Evolutionary conservation across 1,284 basidiomycete species (phyloP), one percentile per base, ranked within the genome.

Genomic region (Ceratobasidium sp.): DNA sequence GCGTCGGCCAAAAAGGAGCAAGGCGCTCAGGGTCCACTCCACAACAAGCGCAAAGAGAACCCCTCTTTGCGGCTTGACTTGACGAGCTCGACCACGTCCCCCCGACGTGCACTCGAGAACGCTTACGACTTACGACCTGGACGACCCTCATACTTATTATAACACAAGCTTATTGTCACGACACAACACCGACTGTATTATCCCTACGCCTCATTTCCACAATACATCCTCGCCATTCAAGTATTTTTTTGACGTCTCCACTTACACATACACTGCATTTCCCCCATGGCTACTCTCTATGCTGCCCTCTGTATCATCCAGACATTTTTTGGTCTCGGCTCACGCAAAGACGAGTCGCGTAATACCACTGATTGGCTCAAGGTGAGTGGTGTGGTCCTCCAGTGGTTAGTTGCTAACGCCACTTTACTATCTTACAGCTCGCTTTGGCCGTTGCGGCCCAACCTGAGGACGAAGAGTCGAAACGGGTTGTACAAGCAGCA

Each of bases 291-390:
- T 68, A 26, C 40, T 23, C 39, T 77, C n/a, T 56, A 77, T n/a
- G 42, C 75, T 46, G 64, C 75, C 20, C 28, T 77, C 2, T 58
- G 28, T 58, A 67, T 77, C 26, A 58, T 77, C 33, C 75, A 68
- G 51, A 58, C 75, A 42, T 39, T 77, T 56, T 28, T 77, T 49
- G 53, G 75, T 2, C 51, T 77, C 44, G 63, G 51, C 18, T 58
- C 75, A n/a, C 63, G 75, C 55, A 67, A 66, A 58, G 75, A 58
- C 9, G 44, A 53, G 49, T 68, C 63, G 20, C 49, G 53, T 20
- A 53, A 42, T 42, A 55, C 33, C 15, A 77, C 75, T n/a, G 75
- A 77, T 44, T 77, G 75, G 75, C 64, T 77, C 51, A 77, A 77
- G 75, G 75, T 77, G 23, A 23, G 26, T 60, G 39, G n/a, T 28